phyloP scores from a whole-genome alignment of 2,329 filamentous ascomycete genomes.

The Beauveria rudraprayagi region DNA sequence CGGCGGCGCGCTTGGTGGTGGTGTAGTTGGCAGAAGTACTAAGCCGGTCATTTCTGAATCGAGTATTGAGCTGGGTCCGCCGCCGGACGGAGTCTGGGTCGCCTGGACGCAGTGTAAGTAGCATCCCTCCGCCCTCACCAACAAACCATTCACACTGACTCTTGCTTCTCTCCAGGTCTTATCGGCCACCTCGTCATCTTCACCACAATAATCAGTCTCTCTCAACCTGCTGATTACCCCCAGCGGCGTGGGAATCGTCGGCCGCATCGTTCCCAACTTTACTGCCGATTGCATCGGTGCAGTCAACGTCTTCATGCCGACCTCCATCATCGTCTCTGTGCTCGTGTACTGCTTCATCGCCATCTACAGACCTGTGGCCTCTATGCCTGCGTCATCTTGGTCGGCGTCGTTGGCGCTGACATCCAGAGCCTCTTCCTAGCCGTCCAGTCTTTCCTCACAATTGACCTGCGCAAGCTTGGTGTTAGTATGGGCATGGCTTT shows the following conservation, averaged over 20 bases:
- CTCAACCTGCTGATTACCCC: constrained; percentile 56
- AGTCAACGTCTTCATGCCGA: constrained; percentile 52
- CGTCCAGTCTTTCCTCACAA: constrained; percentile 44
- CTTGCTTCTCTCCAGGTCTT: constrained; percentile 11
- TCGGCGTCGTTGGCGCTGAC: constrained; percentile 53
- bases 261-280: constrained; percentile 49
- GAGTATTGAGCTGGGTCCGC: constrained; percentile 35
- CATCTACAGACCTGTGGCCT: constrained; percentile 42
- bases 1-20: constrained; percentile 6
- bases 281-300: constrained; percentile 51
- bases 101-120: constrained; percentile 39
- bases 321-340: constrained; percentile 31
- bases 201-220: constrained; percentile 27
- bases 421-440: constrained; percentile 60
- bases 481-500: constrained; percentile 52
- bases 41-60: constrained; percentile 34
- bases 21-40: constrained; percentile 29
- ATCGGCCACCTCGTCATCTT: constrained; percentile 37
- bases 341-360: constrained; percentile 50
- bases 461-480: constrained; percentile 43
- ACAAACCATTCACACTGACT: neutral
- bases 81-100: constrained; percentile 40
- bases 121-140: neutral
- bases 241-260: constrained; percentile 53
- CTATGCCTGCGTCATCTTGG: constrained; percentile 54